Conservation (phyloP, 768 basidiomycete genomes). For the Lentinula raphanica region DNA sequence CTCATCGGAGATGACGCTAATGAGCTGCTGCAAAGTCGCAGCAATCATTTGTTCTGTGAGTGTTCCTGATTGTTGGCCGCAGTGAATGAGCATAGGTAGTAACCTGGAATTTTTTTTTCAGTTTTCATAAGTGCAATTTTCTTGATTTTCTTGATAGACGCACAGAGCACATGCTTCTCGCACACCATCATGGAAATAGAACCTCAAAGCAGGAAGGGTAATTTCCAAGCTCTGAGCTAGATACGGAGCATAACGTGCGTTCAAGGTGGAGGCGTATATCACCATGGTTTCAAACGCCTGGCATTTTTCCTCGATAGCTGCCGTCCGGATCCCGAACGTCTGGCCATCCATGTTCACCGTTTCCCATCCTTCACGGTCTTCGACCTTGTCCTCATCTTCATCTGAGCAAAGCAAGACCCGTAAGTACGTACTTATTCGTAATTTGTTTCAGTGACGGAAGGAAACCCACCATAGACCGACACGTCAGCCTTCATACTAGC, state of each 20-base stretch:
- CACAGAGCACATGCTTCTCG: slow-evolving; percentile 74
- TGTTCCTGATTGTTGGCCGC: slow-evolving; percentile 60
- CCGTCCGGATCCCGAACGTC: slow-evolving; percentile 71
- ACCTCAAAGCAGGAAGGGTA: slow-evolving; percentile 62
- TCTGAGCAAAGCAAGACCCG: slow-evolving; percentile 22
- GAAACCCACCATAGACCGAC: slow-evolving; percentile 56
- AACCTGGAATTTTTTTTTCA: slow-evolving; percentile 37
- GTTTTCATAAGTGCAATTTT: neutral
- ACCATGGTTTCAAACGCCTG: slow-evolving; percentile 86
- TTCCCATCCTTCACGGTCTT: slow-evolving; percentile 74
- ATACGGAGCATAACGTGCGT: slow-evolving; percentile 65
- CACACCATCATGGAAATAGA: slow-evolving; percentile 84
- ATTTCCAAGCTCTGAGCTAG: slow-evolving; percentile 67
- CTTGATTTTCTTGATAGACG: slow-evolving; percentile 20
- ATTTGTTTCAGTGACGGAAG: neutral
- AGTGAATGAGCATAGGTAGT: slow-evolving; percentile 63
- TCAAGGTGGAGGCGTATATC: slow-evolving; percentile 70
- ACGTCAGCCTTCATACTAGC: slow-evolving; percentile 81
- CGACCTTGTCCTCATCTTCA: slow-evolving; percentile 49
- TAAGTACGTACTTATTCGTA: too few relatives aligned
- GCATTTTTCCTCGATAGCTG: slow-evolving; percentile 81
- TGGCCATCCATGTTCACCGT: slow-evolving; percentile 75
- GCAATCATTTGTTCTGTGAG: slow-evolving; percentile 65
- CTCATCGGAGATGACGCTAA: slow-evolving; percentile 61
- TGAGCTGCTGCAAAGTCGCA: slow-evolving; percentile 61